Base-by-base conservation (phyloP, 2,329 filamentous ascomycete genomes). In the Calcarisporium arbuscula region DNA sequence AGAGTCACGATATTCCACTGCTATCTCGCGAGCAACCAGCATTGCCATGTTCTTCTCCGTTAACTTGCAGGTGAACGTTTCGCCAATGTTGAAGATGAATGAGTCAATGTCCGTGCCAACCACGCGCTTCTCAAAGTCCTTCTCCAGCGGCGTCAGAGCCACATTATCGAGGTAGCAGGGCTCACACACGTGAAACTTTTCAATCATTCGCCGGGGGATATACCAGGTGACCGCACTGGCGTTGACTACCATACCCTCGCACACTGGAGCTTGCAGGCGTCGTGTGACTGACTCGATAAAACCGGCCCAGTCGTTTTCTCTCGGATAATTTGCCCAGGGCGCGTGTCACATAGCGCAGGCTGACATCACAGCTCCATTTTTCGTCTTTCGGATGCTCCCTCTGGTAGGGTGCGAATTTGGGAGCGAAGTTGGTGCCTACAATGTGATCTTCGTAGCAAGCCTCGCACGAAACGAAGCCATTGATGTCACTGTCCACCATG, bases 401-500 rank as follows among this genome's bases (percentile, higher is more conserved):
- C n/a, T n/a, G n/a, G 27, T 42, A 41, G 1, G 43, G 46, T 1
- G 43, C 43, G n/a, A 65, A 63, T 1, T 38, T 45, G 4, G 40
- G 12, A 8, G 56, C 56, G 12, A 62, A 58, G 0, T 46, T 9
- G 0, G 48, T 53, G 0, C 47, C 52, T 1, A 37, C 44, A 4
- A 63, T 39, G 1, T 39, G 32, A 26, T 65, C 57, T 10, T 60
- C 50, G 37, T 56, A 58, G 32, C 62, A 65, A 5, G 62, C 54
- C 19, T 64, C 52, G 19, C 62, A 66, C 0, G 57, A 44, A 3
- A 64, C 44, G 18, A 65, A 53, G 1, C 53, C 52, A 1, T 48
- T 38, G 1, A 62, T 46, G 4, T 54, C 53, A 2, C 49, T 38
- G 5, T 54, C 38, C 3, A 23, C 41, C 39, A 58, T 45, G 0